Evolutionary conservation across 2,329 filamentous ascomycete genomes (phyloP).

Genomic region (Aureobasidium sp.): DNA sequence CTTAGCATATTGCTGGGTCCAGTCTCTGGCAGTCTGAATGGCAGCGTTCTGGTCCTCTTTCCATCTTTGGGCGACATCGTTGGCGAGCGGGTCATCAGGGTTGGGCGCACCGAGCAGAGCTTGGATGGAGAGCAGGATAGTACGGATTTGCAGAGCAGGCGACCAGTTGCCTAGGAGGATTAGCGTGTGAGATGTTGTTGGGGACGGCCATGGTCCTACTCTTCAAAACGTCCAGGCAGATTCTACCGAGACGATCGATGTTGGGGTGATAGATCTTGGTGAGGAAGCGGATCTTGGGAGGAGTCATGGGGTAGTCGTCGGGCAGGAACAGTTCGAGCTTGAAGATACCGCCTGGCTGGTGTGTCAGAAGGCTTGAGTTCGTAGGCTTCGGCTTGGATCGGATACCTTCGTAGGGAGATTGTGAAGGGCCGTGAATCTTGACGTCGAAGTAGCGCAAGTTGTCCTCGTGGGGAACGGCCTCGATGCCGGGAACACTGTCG

Average conservation of each 20-base stretch:
- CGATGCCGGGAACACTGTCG: conserved; percentile 84
- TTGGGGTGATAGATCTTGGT: conserved; percentile 99
- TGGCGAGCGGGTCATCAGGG: conserved; percentile 94
- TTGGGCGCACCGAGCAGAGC: conserved; percentile 92
- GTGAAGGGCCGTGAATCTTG: conserved; percentile 82
- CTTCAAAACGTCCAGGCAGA: conserved; percentile 95
- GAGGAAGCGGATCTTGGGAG: conserved; percentile 94
- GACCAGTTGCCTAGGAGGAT: conserved; percentile 84
- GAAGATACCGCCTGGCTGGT: conserved; percentile 66
- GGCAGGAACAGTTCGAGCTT: conserved; percentile 95
- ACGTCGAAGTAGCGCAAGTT: conserved; percentile 98
- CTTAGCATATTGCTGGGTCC: conserved; percentile 77
- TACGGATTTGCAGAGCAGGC: conserved; percentile 92
- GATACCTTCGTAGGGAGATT: conserved; percentile 90
- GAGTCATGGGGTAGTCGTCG: conserved; percentile 98
- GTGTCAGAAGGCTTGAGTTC: neutral
- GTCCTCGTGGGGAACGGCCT: conserved; percentile 89
- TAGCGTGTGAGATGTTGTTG: neutral
- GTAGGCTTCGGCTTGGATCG: neutral
- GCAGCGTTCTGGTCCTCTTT: conserved; percentile 91
- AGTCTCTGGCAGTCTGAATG: conserved; percentile 84
- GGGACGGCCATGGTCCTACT: conserved; percentile 46
- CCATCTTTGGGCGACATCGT: conserved; percentile 96
- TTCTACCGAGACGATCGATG: conserved; percentile 93
- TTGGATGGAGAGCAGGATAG: conserved; percentile 97